phyloP scores from a whole-genome alignment of 139 green algal species.

The Picochlorum sp. region DNA sequence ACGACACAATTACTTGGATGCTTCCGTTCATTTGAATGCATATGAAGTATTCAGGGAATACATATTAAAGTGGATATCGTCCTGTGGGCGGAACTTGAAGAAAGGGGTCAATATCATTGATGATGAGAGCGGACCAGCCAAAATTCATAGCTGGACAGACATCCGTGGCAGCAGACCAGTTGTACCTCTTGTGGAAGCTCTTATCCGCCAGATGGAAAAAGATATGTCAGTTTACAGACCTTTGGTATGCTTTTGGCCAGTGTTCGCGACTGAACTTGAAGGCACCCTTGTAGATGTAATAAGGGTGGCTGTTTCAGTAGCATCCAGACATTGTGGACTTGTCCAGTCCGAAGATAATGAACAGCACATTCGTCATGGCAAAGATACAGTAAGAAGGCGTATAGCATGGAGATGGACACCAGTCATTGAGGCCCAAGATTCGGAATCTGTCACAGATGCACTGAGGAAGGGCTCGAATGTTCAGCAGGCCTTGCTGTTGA shows the following conservation, averaged over 20 bases:
- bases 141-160: slow-evolving; percentile 9
- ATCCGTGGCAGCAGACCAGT: slow-evolving; percentile 16
- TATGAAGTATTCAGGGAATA: slow-evolving; percentile 31
- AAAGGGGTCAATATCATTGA: slow-evolving; percentile 14
- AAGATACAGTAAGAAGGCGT: not conserved
- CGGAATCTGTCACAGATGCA: not conserved
- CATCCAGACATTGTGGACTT: slow-evolving; percentile 44
- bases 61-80: slow-evolving; percentile 33
- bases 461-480: slow-evolving; percentile 17
- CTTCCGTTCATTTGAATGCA: slow-evolving; percentile 25
- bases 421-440: not conserved
- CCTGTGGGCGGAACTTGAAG: slow-evolving; percentile 8
- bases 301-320: slow-evolving; percentile 27
- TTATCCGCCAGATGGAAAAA: slow-evolving; percentile 26
- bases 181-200: slow-evolving; percentile 36
- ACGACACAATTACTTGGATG: slow-evolving; percentile 22
- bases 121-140: slow-evolving; percentile 11
- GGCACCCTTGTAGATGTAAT: slow-evolving; percentile 23
- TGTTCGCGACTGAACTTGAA: slow-evolving; percentile 30
- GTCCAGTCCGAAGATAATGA: slow-evolving; percentile 15
- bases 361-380: not conserved
- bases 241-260: slow-evolving; percentile 44
- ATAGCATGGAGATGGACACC: slow-evolving; percentile 11
- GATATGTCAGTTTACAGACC: slow-evolving; percentile 40
- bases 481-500: slow-evolving; percentile 41